phyloP scores from a whole-genome alignment of 208 protist species.

The Trypanosoma vivax region DNA sequence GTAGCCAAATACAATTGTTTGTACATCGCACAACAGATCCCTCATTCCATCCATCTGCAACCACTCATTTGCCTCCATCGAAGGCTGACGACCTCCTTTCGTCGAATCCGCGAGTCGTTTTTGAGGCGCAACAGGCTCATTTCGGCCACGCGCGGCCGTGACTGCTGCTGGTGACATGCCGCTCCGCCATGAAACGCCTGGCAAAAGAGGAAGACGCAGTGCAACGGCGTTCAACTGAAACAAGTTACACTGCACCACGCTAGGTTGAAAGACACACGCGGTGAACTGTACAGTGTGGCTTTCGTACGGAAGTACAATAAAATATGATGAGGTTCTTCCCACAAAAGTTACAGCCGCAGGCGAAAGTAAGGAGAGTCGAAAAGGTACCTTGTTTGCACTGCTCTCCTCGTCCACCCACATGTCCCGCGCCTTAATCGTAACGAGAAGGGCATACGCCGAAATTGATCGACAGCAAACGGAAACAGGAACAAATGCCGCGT shows the following conservation, averaged over 20 bases:
- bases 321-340: constrained; percentile 47
- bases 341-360: constrained; percentile 51
- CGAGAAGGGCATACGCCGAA: constrained; percentile 50
- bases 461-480: constrained; percentile 61
- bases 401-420: not conserved
- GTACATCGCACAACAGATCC: constrained; percentile 2
- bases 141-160: not conserved
- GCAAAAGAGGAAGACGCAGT: constrained; percentile 12
- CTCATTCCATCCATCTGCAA: too few species aligned
- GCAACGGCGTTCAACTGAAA: constrained; percentile 45
- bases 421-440: constrained; percentile 14
- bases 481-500: constrained; percentile 34
- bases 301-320: constrained; percentile 62
- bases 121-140: too few species aligned
- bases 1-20: constrained; percentile 4
- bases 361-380: constrained; percentile 5
- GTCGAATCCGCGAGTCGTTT: too few species aligned
- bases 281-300: constrained; percentile 48
- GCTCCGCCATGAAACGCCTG: constrained; percentile 4
- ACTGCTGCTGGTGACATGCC: constrained; percentile 20
- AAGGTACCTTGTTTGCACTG: not conserved
- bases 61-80: too few species aligned
- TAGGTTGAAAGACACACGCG: constrained; percentile 45
- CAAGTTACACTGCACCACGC: constrained; percentile 62
- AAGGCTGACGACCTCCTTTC: too few species aligned